Evolutionary conservation across 345 rosid genomes (phyloP).

Genomic region (Euclidium syriacum): DNA sequence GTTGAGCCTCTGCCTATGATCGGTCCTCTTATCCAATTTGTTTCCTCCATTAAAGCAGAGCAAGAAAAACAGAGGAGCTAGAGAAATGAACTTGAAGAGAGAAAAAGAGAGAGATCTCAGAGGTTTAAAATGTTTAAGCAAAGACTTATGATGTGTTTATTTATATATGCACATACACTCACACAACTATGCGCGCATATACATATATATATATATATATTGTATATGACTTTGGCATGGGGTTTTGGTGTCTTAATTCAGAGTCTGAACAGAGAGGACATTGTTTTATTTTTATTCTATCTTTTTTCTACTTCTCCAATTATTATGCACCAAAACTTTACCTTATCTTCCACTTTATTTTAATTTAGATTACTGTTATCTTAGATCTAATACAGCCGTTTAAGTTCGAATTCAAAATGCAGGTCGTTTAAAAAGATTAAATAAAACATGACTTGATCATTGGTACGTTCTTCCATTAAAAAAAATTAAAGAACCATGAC

Average conservation of each 20-base stretch:
- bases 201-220: background rate
- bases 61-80: constrained; percentile 8
- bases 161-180: constrained; percentile 10
- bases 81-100: background rate
- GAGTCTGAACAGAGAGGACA: constrained; percentile 22
- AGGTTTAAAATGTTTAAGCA: constrained; percentile 16
- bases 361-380: constrained; percentile 12
- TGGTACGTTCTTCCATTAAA: constrained; percentile 4
- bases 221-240: constrained; percentile 30
- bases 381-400: constrained; percentile 34
- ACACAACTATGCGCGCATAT: background rate
- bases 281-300: constrained; percentile 7
- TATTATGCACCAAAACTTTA: constrained; percentile 31
- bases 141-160: constrained; percentile 24
- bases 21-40: constrained; percentile 76
- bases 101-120: constrained; percentile 11
- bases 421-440: background rate
- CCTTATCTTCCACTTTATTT: constrained; percentile 32
- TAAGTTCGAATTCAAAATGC: constrained; percentile 25
- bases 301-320: constrained; percentile 22
- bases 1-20: constrained; percentile 80
- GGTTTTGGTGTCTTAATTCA: constrained; percentile 32
- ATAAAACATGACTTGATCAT: constrained; percentile 19
- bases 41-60: constrained; percentile 30
- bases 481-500: constrained; percentile 11